Conservation (phyloP, 164 flowering plant species). For the Vitis amurensis region DNA sequence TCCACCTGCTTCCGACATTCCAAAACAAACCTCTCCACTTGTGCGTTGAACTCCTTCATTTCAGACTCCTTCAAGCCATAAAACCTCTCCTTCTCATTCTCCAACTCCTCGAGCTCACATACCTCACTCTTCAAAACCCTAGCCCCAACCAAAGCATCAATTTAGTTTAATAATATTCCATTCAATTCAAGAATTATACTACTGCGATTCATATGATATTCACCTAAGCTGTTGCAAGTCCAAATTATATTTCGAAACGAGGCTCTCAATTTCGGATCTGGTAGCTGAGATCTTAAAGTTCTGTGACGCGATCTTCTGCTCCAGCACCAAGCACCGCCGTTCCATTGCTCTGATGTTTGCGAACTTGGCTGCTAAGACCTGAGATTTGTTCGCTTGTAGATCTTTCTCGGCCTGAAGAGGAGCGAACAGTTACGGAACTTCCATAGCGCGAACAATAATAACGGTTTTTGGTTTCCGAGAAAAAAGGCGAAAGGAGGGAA, state of each 20-base stretch:
- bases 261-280: conserved; percentile 40
- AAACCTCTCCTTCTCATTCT: conserved; percentile 44
- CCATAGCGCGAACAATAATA: too few relatives aligned
- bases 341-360: conserved; percentile 40
- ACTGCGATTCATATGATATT: neutral
- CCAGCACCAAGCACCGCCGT: conserved; percentile 47
- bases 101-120: conserved; percentile 42
- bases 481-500: neutral
- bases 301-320: conserved; percentile 40
- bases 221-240: conserved; percentile 36
- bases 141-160: conserved; percentile 1
- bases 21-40: conserved; percentile 20
- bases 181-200: neutral
- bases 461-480: neutral
- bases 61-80: conserved; percentile 35
- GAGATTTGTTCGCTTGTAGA: conserved; percentile 41
- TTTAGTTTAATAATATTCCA: neutral
- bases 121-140: conserved; percentile 52
- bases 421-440: too few relatives aligned
- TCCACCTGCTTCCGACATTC: conserved; percentile 27
- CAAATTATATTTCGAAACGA: conserved; percentile 28
- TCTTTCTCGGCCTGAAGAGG: conserved; percentile 53
- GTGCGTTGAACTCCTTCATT: conserved; percentile 44
- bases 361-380: conserved; percentile 33
- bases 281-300: conserved; percentile 34